Base-by-base conservation (phyloP, 164 flowering plant genomes). In the Cinnamomum chago region DNA sequence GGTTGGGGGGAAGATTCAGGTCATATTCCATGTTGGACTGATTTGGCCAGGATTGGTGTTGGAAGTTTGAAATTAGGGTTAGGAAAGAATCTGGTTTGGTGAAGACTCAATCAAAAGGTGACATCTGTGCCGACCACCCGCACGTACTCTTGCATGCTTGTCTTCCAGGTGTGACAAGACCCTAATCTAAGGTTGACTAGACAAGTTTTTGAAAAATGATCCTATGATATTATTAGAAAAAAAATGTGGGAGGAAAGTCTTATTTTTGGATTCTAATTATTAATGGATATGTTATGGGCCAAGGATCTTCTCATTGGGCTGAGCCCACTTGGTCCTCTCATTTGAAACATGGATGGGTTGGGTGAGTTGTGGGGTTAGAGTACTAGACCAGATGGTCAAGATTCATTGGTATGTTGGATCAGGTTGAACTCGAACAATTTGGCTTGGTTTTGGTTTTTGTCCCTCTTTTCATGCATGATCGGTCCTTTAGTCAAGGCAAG, bases 71-170 rank as follows among this genome's bases (percentile, higher is more conserved):
- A 64, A 64, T 64, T 64, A 13, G 28, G 67, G 22, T 24, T 10
- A 13, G 67, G 33, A 64, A 64, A 64, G 67, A 64, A 64, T 64
- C 67, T 64, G 33, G 67, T 64, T 64, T 64, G 67, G 33, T 25
- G n/a, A 24, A 23, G 67, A 64, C 33, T 64, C 25, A 64, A 23
- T 64, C 30, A 64, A 64, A 24, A 25, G 17, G 23, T 23, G 67
- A 64, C 67, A 64, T 27, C 67, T 64, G 67, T 12, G 14, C 6
- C 17, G 33, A 13, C 28, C 28, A 64, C 17, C 33, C 33, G 30
- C 67, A 64, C 67, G 67, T 64, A 3, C 67, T 24, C 28, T 7
- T 64, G 67, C 11, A 5, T 25, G 28, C 24, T 64, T 14, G 33
- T 2, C 28, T 12, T 22, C 67, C 67, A 64, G 17, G 67, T 64